Percentiles rank a stretch among this genome's conserved stretches.
Evolutionary conservation across 345 rosid species (phyloP).

Genomic region (Mallotus nudiflorus): DNA sequence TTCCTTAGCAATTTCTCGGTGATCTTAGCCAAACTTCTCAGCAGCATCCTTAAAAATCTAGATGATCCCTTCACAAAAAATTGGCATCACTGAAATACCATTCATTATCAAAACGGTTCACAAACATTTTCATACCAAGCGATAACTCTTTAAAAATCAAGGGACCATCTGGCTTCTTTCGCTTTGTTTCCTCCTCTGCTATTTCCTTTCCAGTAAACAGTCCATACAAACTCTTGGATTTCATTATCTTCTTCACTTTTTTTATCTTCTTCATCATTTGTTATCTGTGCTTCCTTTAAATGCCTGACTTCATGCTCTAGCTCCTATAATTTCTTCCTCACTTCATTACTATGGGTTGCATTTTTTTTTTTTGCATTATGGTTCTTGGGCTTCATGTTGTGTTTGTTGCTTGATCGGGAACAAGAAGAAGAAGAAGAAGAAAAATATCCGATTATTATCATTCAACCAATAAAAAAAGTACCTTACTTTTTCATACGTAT

Average conservation of each 20-base stretch:
- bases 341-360: constrained; percentile 29
- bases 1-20: constrained; percentile 77
- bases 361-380: no score
- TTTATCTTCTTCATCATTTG: no score
- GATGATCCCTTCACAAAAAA: constrained; percentile 42
- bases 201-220: constrained; percentile 3
- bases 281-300: constrained; percentile 20
- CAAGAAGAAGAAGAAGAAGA: no score
- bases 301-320: constrained; percentile 45
- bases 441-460: no score
- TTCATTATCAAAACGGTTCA: constrained; percentile 48
- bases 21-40: constrained; percentile 57
- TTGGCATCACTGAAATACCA: constrained; percentile 72
- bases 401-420: no score
- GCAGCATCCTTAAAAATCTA: constrained; percentile 57
- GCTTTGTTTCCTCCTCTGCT: neutral
- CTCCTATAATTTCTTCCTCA: constrained; percentile 40
- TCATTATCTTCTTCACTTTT: neutral
- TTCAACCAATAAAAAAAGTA: no score
- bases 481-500: no score
- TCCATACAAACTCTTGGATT: neutral
- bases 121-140: constrained; percentile 45
- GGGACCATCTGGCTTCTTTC: constrained; percentile 13
- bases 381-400: no score
- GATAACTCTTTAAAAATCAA: constrained; percentile 56